Conservation (phyloP, 208 protist genomes). For the Leishmania mexicana region DNA sequence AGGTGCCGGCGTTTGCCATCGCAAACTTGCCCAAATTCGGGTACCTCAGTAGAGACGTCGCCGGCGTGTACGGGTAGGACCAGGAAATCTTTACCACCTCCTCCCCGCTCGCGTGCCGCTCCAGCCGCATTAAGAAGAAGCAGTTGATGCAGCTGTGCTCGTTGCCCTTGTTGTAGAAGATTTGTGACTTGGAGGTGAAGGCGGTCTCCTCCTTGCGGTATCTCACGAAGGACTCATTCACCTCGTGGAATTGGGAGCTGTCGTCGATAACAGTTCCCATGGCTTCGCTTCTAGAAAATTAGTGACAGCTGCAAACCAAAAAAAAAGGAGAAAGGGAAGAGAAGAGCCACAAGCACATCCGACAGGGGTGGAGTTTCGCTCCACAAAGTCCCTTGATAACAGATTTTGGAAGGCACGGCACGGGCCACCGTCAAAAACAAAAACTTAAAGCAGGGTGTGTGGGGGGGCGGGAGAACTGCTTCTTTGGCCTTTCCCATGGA, state of each 20-base stretch:
- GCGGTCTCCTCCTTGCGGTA: conserved; percentile 45
- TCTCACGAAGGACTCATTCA: conserved; percentile 44
- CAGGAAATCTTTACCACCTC: conserved; percentile 46
- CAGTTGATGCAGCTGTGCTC: conserved; percentile 55
- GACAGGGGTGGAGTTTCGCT: neutral
- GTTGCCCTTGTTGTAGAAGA: conserved; percentile 67
- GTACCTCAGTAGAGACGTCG: conserved; percentile 35
- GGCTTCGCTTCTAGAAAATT: neutral
- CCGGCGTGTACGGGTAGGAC: conserved; percentile 55
- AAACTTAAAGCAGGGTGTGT: no score
- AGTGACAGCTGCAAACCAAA: neutral
- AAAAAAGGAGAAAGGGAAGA: neutral
- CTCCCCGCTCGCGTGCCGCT: conserved; percentile 13
- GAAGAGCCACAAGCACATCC: neutral
- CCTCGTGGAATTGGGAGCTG: conserved; percentile 29
- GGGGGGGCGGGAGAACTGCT: no score
- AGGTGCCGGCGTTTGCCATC: conserved; percentile 51
- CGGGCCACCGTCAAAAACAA: neutral
- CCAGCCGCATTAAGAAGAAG: conserved; percentile 49
- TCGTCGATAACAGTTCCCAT: conserved; percentile 32
- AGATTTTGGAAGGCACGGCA: neutral
- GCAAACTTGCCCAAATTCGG: conserved; percentile 71
- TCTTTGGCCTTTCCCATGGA: neutral
- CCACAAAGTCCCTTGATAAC: neutral
- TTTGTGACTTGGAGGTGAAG: conserved; percentile 36